Evolutionary conservation across 2,329 filamentous ascomycete species (phyloP).

Genomic region (Venturia asperata): DNA sequence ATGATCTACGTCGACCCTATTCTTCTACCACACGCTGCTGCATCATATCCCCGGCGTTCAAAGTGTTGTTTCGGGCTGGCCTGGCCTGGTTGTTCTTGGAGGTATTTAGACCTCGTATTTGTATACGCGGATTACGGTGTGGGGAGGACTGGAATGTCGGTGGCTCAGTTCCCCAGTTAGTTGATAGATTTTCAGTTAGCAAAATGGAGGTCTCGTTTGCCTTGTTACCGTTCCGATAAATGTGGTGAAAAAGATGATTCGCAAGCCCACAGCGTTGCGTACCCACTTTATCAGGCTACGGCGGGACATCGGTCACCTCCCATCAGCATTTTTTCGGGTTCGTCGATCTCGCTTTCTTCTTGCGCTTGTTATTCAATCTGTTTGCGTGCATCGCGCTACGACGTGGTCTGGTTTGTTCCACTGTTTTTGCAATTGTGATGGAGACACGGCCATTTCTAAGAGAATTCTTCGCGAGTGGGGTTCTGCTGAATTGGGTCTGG

Average conservation of each 20-base stretch:
- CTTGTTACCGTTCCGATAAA: neutral
- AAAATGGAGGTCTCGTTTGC: conserved; percentile 1
- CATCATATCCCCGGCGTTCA: conserved; percentile 17
- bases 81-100: conserved; percentile 1
- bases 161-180: neutral
- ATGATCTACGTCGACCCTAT: conserved; percentile 3
- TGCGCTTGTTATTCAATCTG: no score
- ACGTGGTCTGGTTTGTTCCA: no score
- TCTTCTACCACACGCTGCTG: neutral
- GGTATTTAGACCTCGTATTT: conserved; percentile 1
- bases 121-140: neutral
- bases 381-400: no score
- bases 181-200: conserved; percentile 9
- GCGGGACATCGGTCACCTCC: no score
- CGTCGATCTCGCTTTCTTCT: no score
- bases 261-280: no score
- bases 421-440: no score
- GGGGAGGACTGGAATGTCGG: neutral
- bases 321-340: no score
- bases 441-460: no score
- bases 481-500: no score
- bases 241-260: neutral
- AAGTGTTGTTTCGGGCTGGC: neutral
- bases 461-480: no score
- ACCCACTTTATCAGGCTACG: no score